These are phyloP conservation scores for Boletus coccyginus DNA, from an alignment of 768 basidiomycete species.

Conservation along the genomic window DNA sequence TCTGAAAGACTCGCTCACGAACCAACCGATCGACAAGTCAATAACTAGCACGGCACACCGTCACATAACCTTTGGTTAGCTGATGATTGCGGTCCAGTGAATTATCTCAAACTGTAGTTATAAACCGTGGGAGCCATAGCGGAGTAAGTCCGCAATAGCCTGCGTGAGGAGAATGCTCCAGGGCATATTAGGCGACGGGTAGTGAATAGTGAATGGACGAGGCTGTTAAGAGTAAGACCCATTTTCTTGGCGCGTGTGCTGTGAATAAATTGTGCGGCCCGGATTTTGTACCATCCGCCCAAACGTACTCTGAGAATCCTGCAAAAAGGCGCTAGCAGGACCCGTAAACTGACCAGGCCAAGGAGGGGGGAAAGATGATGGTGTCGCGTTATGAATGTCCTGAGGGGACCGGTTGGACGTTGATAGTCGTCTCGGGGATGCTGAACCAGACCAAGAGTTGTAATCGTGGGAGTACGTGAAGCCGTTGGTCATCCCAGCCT, in stretches of 20 bases:
- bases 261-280: slow-evolving; percentile 65
- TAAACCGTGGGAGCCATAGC: neutral
- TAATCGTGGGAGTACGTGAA: slow-evolving; percentile 15
- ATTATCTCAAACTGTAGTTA: neutral
- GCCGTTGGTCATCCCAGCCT: slow-evolving; percentile 23
- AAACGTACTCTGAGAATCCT: slow-evolving; percentile 41
- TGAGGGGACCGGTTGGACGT: slow-evolving; percentile 17
- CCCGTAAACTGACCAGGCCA: slow-evolving; percentile 44
- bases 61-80: neutral
- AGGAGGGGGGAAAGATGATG: slow-evolving; percentile 21
- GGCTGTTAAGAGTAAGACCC: slow-evolving; percentile 25
- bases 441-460: slow-evolving; percentile 25
- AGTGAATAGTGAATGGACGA: slow-evolving; percentile 16
- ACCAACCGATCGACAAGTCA: neutral
- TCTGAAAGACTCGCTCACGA: neutral
- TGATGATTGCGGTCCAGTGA: neutral
- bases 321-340: slow-evolving; percentile 49
- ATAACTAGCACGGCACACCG: neutral
- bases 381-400: slow-evolving; percentile 20
- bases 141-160: neutral
- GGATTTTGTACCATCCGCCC: slow-evolving; percentile 44
- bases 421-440: slow-evolving; percentile 22
- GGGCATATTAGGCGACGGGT: slow-evolving; percentile 19
- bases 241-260: slow-evolving; percentile 39
- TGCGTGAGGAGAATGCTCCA: neutral